Base-by-base conservation (phyloP, 331 rosid genomes). In the Pyracantha coccinea region DNA sequence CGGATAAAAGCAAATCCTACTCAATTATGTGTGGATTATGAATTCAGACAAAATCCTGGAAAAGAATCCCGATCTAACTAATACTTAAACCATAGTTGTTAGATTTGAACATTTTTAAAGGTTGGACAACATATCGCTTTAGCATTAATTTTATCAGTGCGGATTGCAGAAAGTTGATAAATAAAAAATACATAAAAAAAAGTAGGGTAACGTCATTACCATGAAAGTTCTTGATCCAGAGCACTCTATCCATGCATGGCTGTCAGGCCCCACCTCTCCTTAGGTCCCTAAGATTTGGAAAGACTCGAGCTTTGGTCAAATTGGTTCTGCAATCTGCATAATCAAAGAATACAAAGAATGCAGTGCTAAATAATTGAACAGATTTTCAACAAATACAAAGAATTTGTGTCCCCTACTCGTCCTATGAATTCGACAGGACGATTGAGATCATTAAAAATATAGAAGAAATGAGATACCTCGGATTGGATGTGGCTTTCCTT, bases 31-130 rank as follows among this genome's bases (percentile, higher is more conserved):
- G 21, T 24, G 17, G 68, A 65, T 64, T 75, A 57, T 28, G 13
- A 27, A 54, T 28, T 62, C 64, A 13, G 78, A 78, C 83, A 75
- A 71, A 71, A 24, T 68, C 55, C 60, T 58, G 63, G 57, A 71
- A 78, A 32, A 75, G 75, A 79, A 71, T 71, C 80, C 80, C 63
- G 62, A 72, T 79, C 73, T 29, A 66, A 45, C 79, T 28, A 71
- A 32, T 41, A 73, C 68, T 52, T 7, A 52, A 25, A 28, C 55
- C 35, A 52, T 11, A 28, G 71, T 23, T 33, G 54, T 38, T 75
- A 60, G 81, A 83, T 75, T 79, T 61, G 50, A 60, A 70, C 73
- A 62, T 8, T 54, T 65, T 21, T 47, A 7, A 5, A 71, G 52
- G 69, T 19, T 70, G 62, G 78, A 78, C 83, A 75, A 58, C 60